phyloP scores from a whole-genome alignment of 2,329 filamentous ascomycete species.

The Cryphonectria nitschkei region DNA sequence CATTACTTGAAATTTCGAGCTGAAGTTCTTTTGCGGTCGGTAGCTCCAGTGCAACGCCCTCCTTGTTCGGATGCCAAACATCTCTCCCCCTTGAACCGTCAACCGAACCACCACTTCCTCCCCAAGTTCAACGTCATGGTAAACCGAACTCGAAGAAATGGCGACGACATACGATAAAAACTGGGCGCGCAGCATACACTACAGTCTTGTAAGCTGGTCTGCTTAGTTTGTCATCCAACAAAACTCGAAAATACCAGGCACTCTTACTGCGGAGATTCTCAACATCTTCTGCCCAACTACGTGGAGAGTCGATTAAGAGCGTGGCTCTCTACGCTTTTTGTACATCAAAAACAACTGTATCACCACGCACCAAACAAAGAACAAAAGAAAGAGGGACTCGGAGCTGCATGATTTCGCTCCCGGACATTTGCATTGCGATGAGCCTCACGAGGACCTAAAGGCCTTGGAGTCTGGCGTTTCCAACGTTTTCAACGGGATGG shows the following conservation, averaged over 20 bases:
- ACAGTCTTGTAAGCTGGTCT: background rate
- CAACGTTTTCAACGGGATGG: conserved; percentile 3
- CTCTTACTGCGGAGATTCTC: background rate
- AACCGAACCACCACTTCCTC: too few relatives aligned
- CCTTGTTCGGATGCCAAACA: too few relatives aligned
- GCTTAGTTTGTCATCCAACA: background rate
- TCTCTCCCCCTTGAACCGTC: too few relatives aligned
- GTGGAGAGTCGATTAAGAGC: background rate
- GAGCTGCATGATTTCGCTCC: background rate
- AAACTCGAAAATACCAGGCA: background rate
- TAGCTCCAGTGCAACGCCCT: too few relatives aligned
- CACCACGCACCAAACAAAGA: background rate
- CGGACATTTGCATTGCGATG: background rate
- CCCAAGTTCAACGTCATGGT: too few relatives aligned
- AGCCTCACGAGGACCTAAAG: background rate
- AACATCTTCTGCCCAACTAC: background rate
- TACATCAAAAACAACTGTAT: background rate
- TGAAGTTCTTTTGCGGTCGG: too few relatives aligned
- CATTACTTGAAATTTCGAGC: too few relatives aligned
- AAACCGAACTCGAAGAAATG: background rate
- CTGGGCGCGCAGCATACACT: background rate
- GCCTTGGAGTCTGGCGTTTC: conserved; percentile 13
- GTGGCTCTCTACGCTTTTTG: background rate
- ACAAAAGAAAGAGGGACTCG: background rate
- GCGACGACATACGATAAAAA: background rate